A percentile compares a stretch with the other conserved stretches of the same genome.
Evolutionary conservation across 2,329 filamentous ascomycete species (phyloP).

Genomic region (Aureobasidium sp.): DNA sequence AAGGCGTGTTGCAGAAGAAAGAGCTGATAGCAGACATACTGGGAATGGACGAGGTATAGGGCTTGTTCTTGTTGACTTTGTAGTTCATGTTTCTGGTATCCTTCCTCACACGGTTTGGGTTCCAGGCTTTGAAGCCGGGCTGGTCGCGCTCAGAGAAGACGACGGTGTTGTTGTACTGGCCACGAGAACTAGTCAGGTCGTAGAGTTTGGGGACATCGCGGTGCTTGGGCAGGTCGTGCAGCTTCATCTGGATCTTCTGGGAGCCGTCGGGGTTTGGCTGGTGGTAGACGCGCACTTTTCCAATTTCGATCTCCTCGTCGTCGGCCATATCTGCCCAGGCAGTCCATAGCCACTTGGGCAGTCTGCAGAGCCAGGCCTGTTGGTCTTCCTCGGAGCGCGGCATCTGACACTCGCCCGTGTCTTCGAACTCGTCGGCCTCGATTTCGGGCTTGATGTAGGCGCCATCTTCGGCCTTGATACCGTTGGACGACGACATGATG

Average conservation of each 20-base stretch:
- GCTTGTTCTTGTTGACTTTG: slow-evolving; percentile 23
- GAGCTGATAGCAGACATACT: background rate
- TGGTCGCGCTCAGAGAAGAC: slow-evolving; percentile 92
- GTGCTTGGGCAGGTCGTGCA: slow-evolving; percentile 62
- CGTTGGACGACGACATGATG: slow-evolving; percentile 31
- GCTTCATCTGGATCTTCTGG: slow-evolving; percentile 48
- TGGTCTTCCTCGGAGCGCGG: slow-evolving; percentile 18
- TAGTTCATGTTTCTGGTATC: slow-evolving; percentile 19
- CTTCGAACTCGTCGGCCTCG: slow-evolving; percentile 38
- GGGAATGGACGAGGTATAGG: slow-evolving; percentile 22
- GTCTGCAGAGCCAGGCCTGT: slow-evolving; percentile 60
- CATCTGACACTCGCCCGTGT: slow-evolving; percentile 35
- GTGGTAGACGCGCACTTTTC: slow-evolving; percentile 54
- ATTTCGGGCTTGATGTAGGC: slow-evolving; percentile 32
- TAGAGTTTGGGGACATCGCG: slow-evolving; percentile 81
- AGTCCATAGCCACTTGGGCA: slow-evolving; percentile 76
- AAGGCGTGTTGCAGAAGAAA: background rate
- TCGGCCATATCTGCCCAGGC: slow-evolving; percentile 70
- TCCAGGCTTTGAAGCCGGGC: slow-evolving; percentile 56
- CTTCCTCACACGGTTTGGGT: slow-evolving; percentile 18
- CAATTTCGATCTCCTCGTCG: slow-evolving; percentile 74
- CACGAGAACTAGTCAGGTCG: slow-evolving; percentile 63
- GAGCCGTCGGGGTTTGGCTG: slow-evolving; percentile 18
- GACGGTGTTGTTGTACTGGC: slow-evolving; percentile 73
- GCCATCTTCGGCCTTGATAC: slow-evolving; percentile 35